Percentiles rank a stretch among this genome's conserved stretches.
Evolutionary conservation across 108 stramenopile genomes (phyloP).

Genomic region (Pseudonitzschia pungens): DNA sequence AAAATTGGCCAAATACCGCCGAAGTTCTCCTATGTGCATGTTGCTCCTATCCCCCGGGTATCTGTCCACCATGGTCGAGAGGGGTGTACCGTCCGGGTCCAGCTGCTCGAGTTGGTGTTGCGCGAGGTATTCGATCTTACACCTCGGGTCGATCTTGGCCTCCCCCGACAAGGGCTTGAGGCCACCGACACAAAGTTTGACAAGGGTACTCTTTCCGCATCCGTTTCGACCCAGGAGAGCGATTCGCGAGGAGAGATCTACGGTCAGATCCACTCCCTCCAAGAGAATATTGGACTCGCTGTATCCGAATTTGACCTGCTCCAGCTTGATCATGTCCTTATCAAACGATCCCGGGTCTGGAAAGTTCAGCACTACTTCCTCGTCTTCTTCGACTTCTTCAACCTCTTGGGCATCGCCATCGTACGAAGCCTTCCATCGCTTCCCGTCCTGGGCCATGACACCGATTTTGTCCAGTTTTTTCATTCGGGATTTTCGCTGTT

Average conservation of each 20-base stretch:
- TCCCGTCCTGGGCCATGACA: conserved; percentile 61
- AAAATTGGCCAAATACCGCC: conserved; percentile 89
- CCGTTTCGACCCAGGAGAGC: conserved; percentile 67
- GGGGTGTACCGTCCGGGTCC: conserved; percentile 76
- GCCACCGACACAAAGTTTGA: conserved; percentile 55
- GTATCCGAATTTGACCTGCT: conserved; percentile 88
- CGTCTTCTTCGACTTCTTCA: conserved; percentile 77
- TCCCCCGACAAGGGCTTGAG: conserved; percentile 69
- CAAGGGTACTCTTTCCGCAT: conserved; percentile 38
- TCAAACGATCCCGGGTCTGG: conserved; percentile 80
- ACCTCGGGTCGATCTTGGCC: conserved; percentile 66
- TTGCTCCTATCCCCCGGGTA: conserved; percentile 78
- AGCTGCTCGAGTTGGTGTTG: conserved; percentile 95
- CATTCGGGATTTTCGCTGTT: conserved; percentile 66
- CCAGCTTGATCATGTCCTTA: conserved; percentile 75
- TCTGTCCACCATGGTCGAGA: conserved; percentile 74
- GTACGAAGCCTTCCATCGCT: conserved; percentile 59
- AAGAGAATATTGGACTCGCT: conserved; percentile 45
- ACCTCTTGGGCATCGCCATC: conserved; percentile 70
- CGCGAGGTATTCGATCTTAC: conserved; percentile 87
- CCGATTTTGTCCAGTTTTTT: conserved; percentile 78
- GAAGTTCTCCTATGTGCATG: conserved; percentile 56
- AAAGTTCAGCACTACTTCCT: conserved; percentile 68
- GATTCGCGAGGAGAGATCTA: conserved; percentile 49
- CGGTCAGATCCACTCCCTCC: conserved; percentile 54